These are phyloP conservation scores for Xylariales sp. DNA, from an alignment of 2,329 filamentous ascomycete species.

Conservation along the genomic window DNA sequence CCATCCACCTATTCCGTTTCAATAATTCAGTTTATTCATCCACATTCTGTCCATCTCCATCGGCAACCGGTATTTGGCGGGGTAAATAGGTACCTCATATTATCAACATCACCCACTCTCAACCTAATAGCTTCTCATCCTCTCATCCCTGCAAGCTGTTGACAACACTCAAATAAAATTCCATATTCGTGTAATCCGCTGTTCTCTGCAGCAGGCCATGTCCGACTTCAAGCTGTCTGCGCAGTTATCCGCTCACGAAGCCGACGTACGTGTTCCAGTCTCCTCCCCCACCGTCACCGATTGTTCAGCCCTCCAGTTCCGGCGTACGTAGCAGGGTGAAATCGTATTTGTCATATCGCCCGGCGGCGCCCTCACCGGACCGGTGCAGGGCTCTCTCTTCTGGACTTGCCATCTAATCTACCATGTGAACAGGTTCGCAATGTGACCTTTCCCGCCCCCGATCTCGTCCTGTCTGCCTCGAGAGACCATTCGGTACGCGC, in stretches of 20 bases:
- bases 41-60: not conserved
- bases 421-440: constrained; percentile 77
- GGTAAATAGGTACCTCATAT: constrained; percentile 6
- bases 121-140: not conserved
- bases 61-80: constrained; percentile 10
- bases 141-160: not conserved
- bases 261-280: constrained; percentile 76
- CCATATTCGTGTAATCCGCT: not conserved
- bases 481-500: constrained; percentile 89
- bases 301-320: not conserved
- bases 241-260: constrained; percentile 87
- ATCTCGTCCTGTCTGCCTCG: constrained; percentile 84
- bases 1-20: not conserved
- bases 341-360: not conserved
- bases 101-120: not conserved
- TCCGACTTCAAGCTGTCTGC: constrained; percentile 93
- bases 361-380: not conserved
- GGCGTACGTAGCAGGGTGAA: not conserved
- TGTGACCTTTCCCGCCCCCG: constrained; percentile 79
- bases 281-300: constrained; percentile 1
- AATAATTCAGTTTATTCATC: not conserved
- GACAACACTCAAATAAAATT: constrained; percentile 6
- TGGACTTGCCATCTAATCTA: constrained; percentile 24
- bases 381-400: not conserved
- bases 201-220: constrained; percentile 60